Evolutionary conservation across 345 rosid genomes (phyloP).

Genomic region (Diplotaxis tenuifolia): DNA sequence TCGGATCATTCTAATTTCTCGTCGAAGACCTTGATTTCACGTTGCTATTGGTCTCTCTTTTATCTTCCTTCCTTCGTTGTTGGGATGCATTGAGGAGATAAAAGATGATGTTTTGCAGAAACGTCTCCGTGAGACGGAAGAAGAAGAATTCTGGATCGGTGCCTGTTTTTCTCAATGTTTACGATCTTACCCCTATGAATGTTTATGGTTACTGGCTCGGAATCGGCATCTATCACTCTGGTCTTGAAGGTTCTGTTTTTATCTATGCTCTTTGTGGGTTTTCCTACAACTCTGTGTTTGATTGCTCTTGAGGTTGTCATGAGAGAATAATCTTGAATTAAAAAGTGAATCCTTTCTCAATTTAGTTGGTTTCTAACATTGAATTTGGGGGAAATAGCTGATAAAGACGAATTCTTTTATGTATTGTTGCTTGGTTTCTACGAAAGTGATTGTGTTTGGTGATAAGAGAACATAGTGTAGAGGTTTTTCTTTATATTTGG

Average conservation of each 20-base stretch:
- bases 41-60: neutral
- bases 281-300: slow-evolving; percentile 4
- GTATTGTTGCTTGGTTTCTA: no score
- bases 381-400: neutral
- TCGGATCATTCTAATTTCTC: neutral
- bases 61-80: neutral
- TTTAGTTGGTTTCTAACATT: neutral
- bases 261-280: neutral
- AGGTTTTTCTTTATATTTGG: neutral
- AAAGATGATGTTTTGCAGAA: slow-evolving; percentile 30
- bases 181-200: slow-evolving; percentile 86
- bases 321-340: no score
- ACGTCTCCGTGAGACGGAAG: slow-evolving; percentile 24
- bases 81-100: slow-evolving; percentile 24
- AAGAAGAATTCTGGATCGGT: slow-evolving; percentile 32
- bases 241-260: slow-evolving; percentile 62
- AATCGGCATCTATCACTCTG: slow-evolving; percentile 90
- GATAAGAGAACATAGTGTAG: neutral
- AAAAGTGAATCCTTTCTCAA: neutral
- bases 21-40: neutral
- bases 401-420: neutral
- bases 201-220: slow-evolving; percentile 81
- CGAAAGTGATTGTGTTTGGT: neutral
- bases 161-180: slow-evolving; percentile 64
- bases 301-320: neutral